Evolutionary conservation across 169 alveolate species (phyloP).

Genomic region (Plasmodium berghei): DNA sequence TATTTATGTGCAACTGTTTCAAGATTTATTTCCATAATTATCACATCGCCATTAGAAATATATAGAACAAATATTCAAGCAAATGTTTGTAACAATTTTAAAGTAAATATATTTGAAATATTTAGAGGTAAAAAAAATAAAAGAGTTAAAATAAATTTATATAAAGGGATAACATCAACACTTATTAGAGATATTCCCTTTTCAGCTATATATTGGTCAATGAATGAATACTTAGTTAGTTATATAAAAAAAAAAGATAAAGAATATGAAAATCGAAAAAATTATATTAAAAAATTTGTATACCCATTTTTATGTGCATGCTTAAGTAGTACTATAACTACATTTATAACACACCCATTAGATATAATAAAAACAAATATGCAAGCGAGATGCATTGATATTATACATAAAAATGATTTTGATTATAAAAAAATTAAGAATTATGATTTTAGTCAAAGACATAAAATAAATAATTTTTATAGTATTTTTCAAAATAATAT

Average conservation of each 20-base stretch:
- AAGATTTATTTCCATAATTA: slow-evolving; percentile 51
- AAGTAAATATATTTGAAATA: slow-evolving; percentile 52
- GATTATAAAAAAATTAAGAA: slow-evolving; percentile 69
- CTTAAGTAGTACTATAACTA: slow-evolving; percentile 74
- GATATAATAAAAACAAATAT: slow-evolving; percentile 77
- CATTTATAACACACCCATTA: slow-evolving; percentile 78
- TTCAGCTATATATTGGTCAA: slow-evolving; percentile 78
- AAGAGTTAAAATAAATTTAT: slow-evolving; percentile 66
- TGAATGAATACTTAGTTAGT: slow-evolving; percentile 76
- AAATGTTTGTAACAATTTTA: slow-evolving; percentile 64
- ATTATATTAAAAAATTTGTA: slow-evolving; percentile 40
- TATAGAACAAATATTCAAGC: slow-evolving; percentile 75
- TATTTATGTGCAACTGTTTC: slow-evolving; percentile 68
- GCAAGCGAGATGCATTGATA: slow-evolving; percentile 79
- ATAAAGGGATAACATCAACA: slow-evolving; percentile 76
- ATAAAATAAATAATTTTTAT: slow-evolving; percentile 20
- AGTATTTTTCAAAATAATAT: slow-evolving; percentile 61
- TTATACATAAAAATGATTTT: slow-evolving; percentile 75
- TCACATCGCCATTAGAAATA: slow-evolving; percentile 73
- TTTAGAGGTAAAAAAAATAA: slow-evolving; percentile 56
- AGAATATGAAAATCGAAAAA: slow-evolving; percentile 43
- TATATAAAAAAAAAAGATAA: slow-evolving; percentile 53
- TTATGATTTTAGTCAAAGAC: slow-evolving; percentile 29
- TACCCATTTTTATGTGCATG: slow-evolving; percentile 78
- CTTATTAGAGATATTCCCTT: slow-evolving; percentile 79